Percentiles rank a stretch among this genome's conserved stretches.
Conservation (phyloP, 495 filamentous ascomycete genomes). For the Penicillium fimorum region DNA sequence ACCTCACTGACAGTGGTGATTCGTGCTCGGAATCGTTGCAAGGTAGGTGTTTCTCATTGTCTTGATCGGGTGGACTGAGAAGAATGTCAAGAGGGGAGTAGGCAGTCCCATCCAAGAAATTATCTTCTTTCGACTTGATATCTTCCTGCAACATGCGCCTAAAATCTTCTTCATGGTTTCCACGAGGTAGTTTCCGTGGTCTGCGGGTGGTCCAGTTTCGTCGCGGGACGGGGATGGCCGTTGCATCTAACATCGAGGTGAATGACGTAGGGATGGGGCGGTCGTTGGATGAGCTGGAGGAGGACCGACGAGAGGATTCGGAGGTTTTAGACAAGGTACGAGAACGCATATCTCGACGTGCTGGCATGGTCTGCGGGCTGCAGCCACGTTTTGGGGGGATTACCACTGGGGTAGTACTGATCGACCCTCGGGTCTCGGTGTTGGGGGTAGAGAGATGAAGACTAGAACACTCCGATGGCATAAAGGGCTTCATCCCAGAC, state of each 20-base stretch:
- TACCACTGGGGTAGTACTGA: constrained; percentile 40
- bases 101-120: constrained; percentile 26
- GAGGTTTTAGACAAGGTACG: constrained; percentile 26
- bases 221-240: constrained; percentile 44
- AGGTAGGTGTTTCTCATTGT: constrained; percentile 32
- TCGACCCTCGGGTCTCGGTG: constrained; percentile 6
- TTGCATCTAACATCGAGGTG: constrained; percentile 45
- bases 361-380: constrained; percentile 22
- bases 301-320: constrained; percentile 29
- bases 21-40: constrained; percentile 43
- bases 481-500: constrained; percentile 17
- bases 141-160: constrained; percentile 44
- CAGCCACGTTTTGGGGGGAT: constrained; percentile 44
- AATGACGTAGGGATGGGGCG: constrained; percentile 37
- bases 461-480: constrained; percentile 13
- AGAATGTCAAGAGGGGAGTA: constrained; percentile 44
- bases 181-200: constrained; percentile 38
- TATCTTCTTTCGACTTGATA: constrained; percentile 34
- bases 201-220: constrained; percentile 32
- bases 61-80: constrained; percentile 47
- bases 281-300: constrained; percentile 34
- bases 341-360: constrained; percentile 22
- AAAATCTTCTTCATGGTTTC: constrained; percentile 48
- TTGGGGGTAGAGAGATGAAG: constrained; percentile 18
- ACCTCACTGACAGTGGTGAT: constrained; percentile 44